These are phyloP conservation scores for Ilyonectria robusta DNA, from an alignment of 2,329 filamentous ascomycete genomes.

Conservation along the genomic window DNA sequence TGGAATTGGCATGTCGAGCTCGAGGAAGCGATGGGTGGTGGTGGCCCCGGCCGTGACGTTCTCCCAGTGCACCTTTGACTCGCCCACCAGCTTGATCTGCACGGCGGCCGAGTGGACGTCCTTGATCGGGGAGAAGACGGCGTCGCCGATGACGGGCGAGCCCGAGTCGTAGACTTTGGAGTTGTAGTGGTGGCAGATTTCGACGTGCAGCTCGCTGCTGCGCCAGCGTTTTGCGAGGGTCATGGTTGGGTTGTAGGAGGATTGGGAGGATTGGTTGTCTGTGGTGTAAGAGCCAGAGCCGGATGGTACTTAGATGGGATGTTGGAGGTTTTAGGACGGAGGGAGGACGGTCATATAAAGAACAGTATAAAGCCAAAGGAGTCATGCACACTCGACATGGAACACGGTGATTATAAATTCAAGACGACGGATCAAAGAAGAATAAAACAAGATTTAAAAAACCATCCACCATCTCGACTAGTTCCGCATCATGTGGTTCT, in stretches of 20 bases:
- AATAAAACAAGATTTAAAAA: background rate
- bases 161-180: slow-evolving; percentile 14
- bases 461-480: background rate
- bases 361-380: background rate
- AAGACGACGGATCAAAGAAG: background rate
- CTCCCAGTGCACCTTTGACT: background rate
- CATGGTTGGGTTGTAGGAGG: background rate
- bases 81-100: background rate
- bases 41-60: background rate
- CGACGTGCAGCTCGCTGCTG: slow-evolving; percentile 2
- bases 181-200: slow-evolving; percentile 8
- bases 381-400: background rate
- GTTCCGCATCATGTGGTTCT: background rate
- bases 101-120: background rate
- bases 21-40: background rate
- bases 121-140: background rate
- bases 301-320: background rate
- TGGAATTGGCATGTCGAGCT: slow-evolving; percentile 2
- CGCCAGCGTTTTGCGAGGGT: background rate
- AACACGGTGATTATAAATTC: background rate
- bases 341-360: background rate
- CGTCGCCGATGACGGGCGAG: slow-evolving; percentile 4
- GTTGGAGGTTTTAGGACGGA: background rate
- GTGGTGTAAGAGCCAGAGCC: background rate
- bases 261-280: background rate